phyloP scores from a whole-genome alignment of 208 protist genomes.

The Tritrichomonas musculus region DNA sequence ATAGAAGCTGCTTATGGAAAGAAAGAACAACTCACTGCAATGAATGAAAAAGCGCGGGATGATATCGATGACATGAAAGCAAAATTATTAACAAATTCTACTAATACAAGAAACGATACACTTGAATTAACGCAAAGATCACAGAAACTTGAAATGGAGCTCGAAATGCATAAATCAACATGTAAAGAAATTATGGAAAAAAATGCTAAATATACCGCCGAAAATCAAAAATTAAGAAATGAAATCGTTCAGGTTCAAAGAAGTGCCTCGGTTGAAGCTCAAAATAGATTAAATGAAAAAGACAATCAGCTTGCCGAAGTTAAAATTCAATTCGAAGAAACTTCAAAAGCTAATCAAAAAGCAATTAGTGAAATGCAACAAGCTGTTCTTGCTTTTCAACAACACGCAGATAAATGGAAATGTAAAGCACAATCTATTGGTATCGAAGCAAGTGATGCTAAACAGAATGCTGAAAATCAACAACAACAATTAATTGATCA shows the following conservation, averaged over 20 bases:
- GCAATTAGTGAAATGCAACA: neutral
- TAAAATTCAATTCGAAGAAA: neutral
- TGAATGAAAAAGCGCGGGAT: neutral
- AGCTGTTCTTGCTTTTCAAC: neutral
- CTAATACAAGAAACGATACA: neutral
- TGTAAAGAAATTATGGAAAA: neutral
- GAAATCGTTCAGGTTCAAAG: neutral
- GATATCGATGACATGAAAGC: neutral
- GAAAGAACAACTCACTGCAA: neutral
- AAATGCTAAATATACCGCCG: neutral
- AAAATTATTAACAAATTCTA: neutral
- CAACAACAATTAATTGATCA: no score
- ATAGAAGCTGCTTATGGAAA: neutral
- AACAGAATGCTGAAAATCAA: neutral
- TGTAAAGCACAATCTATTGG: neutral
- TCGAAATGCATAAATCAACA: slow-evolving; percentile 11
- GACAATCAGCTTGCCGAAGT: neutral
- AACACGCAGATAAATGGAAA: slow-evolving; percentile 32
- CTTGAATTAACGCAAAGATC: neutral
- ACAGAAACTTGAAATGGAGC: neutral
- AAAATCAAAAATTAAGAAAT: neutral
- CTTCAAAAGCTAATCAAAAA: neutral
- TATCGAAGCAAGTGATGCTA: neutral
- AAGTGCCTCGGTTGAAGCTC: neutral
- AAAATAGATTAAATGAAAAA: neutral